These are phyloP conservation scores for Brassica rapa DNA, from an alignment of 345 rosid species.

Conservation along the genomic window DNA sequence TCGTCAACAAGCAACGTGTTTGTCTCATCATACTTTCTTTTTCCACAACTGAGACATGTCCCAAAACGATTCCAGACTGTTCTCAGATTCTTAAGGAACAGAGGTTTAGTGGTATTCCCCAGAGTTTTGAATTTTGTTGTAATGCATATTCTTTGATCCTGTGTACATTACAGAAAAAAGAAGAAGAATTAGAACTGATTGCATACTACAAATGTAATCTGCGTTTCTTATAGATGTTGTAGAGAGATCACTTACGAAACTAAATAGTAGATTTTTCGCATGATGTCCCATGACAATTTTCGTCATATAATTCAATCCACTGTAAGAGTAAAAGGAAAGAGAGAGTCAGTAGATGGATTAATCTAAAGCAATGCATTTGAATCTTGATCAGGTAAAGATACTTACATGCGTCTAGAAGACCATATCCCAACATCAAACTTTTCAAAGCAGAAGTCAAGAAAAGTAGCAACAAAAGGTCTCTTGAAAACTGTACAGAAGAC, in stretches of 20 bases:
- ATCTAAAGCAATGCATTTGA: slow-evolving; percentile 7
- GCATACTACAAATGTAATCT: not conserved
- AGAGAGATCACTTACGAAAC: slow-evolving; percentile 36
- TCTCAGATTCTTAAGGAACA: slow-evolving; percentile 77
- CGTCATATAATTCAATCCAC: slow-evolving; percentile 36
- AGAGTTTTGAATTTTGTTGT: slow-evolving; percentile 52
- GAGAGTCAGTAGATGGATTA: not conserved
- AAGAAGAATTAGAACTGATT: not conserved
- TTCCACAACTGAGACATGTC: slow-evolving; percentile 55
- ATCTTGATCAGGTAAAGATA: slow-evolving; percentile 19
- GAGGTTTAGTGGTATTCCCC: slow-evolving; percentile 58
- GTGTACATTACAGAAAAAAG: slow-evolving; percentile 22
- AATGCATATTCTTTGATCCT: slow-evolving; percentile 67
- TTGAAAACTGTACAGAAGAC: slow-evolving; percentile 55
- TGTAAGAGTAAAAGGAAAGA: slow-evolving; percentile 9
- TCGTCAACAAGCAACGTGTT: slow-evolving; percentile 86
- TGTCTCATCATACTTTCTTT: slow-evolving; percentile 60
- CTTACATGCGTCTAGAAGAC: slow-evolving; percentile 78
- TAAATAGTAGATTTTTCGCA: slow-evolving; percentile 23
- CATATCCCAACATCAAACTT: slow-evolving; percentile 82
- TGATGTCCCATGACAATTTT: slow-evolving; percentile 21
- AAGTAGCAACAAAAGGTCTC: slow-evolving; percentile 69
- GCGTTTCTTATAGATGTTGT: not conserved
- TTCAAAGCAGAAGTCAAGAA: slow-evolving; percentile 76
- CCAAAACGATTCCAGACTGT: slow-evolving; percentile 61